Evolutionary conservation across 2,329 filamentous ascomycete species (phyloP).

Genomic region (Fusarium paranaense): DNA sequence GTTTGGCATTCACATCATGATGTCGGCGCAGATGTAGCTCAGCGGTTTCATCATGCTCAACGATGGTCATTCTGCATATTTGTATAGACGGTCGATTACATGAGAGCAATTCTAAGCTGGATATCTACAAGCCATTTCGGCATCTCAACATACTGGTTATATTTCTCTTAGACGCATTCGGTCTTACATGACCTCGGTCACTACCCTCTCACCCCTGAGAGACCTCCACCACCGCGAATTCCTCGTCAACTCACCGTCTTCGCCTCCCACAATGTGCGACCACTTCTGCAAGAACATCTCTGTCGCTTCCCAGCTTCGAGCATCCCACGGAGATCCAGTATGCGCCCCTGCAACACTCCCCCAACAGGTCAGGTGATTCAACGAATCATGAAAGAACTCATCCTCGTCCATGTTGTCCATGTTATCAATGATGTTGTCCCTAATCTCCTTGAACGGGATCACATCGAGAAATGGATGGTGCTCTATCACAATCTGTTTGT

Average conservation of each 20-base stretch:
- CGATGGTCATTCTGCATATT: conserved; percentile 7
- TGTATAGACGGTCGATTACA: conserved; percentile 36
- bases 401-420: conserved; percentile 41
- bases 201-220: conserved; percentile 41
- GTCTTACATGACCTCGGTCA: conserved; percentile 31
- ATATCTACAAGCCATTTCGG: neutral
- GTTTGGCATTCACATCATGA: conserved; percentile 15
- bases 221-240: conserved; percentile 46
- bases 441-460: conserved; percentile 43
- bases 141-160: neutral
- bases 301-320: conserved; percentile 46
- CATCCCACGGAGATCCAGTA: conserved; percentile 46
- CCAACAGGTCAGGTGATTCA: conserved; percentile 47
- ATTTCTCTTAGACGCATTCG: neutral
- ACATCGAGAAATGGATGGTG: conserved; percentile 46
- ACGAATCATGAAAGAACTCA: conserved; percentile 46
- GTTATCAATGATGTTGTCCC: conserved; percentile 42
- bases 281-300: conserved; percentile 46
- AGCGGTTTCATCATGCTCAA: conserved; percentile 8
- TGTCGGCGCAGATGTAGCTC: conserved; percentile 13
- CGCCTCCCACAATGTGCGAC: conserved; percentile 44
- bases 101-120: conserved; percentile 15
- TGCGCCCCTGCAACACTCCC: conserved; percentile 39
- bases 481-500: conserved; percentile 36
- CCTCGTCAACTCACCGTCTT: conserved; percentile 45